Evolutionary conservation across 768 basidiomycete species (phyloP).

Genomic region (Panus rudis): DNA sequence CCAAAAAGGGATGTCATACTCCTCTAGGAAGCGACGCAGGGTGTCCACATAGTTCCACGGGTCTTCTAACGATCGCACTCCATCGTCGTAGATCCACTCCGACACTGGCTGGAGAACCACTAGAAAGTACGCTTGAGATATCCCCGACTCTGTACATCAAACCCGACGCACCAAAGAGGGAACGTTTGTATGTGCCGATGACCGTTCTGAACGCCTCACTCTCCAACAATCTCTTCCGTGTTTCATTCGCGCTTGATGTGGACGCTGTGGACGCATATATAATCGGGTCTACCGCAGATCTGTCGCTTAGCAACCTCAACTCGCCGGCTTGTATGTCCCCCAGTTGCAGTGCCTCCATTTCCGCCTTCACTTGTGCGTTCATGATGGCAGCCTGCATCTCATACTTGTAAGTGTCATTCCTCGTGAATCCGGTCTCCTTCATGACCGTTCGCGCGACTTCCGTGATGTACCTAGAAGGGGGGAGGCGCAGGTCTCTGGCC

Average conservation of each 20-base stretch:
- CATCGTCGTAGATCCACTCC: slow-evolving; percentile 61
- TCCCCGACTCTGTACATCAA: background rate
- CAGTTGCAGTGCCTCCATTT: slow-evolving; percentile 22
- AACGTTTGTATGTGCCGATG: slow-evolving; percentile 35
- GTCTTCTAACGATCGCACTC: slow-evolving; percentile 49
- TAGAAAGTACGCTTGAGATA: slow-evolving; percentile 4
- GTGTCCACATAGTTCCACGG: slow-evolving; percentile 18
- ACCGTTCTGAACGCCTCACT: slow-evolving; percentile 34
- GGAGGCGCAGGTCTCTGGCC: slow-evolving; percentile 33
- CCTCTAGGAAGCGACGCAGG: background rate
- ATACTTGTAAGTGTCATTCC: slow-evolving; percentile 39
- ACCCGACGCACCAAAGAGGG: slow-evolving; percentile 33
- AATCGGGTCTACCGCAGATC: slow-evolving; percentile 59
- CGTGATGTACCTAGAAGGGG: slow-evolving; percentile 33
- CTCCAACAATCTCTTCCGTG: slow-evolving; percentile 27
- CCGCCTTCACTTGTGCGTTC: slow-evolving; percentile 43
- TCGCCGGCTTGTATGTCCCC: slow-evolving; percentile 11
- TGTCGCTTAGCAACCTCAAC: slow-evolving; percentile 45
- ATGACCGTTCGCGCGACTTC: slow-evolving; percentile 61
- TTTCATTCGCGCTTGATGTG: slow-evolving; percentile 31
- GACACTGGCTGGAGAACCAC: slow-evolving; percentile 47
- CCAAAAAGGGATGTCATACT: background rate
- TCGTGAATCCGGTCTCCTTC: slow-evolving; percentile 43
- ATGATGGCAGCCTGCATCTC: slow-evolving; percentile 63
- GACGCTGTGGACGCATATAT: slow-evolving; percentile 49